Evolutionary conservation across 2,329 filamentous ascomycete species (phyloP).

Genomic region (Dryadomyces quercivorus): DNA sequence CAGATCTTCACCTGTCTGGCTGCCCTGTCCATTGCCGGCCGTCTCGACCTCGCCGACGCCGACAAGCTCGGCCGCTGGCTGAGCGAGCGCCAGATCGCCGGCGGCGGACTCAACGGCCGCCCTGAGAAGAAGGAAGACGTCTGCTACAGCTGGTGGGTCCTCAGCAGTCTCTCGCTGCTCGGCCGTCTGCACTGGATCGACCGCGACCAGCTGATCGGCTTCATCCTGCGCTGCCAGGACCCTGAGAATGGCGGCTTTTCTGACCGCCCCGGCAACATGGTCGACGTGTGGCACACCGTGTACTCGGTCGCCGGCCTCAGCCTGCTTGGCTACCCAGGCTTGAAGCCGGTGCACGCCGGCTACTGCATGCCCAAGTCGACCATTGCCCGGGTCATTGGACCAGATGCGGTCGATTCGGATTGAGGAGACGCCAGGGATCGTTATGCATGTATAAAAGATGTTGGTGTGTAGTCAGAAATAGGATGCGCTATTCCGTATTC

Average conservation of each 20-base stretch:
- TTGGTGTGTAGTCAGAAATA: background rate
- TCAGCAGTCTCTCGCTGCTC: slow-evolving; percentile 85
- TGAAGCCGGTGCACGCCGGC: slow-evolving; percentile 73
- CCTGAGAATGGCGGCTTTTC: slow-evolving; percentile 72
- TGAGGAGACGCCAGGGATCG: background rate
- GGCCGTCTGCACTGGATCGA: slow-evolving; percentile 88
- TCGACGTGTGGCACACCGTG: slow-evolving; percentile 91
- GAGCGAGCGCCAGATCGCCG: slow-evolving; percentile 79
- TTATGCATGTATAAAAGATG: too few relatives aligned
- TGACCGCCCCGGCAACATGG: slow-evolving; percentile 85
- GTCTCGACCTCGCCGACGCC: slow-evolving; percentile 69
- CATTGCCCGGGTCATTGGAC: slow-evolving; percentile 42
- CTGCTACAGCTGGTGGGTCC: slow-evolving; percentile 98
- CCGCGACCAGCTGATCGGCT: slow-evolving; percentile 59
- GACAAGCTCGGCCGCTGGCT: slow-evolving; percentile 82
- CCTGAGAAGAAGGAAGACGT: slow-evolving; percentile 95
- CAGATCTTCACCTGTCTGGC: slow-evolving; percentile 93
- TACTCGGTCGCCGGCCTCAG: slow-evolving; percentile 86
- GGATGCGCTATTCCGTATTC: too few relatives aligned
- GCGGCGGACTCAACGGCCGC: slow-evolving; percentile 82
- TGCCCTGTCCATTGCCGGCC: slow-evolving; percentile 70
- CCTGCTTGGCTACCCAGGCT: slow-evolving; percentile 62
- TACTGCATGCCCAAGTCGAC: slow-evolving; percentile 71
- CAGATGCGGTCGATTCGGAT: background rate
- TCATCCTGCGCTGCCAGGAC: slow-evolving; percentile 86